Conservation (phyloP, 2,329 filamentous ascomycete genomes). For the Byssothecium circinans region DNA sequence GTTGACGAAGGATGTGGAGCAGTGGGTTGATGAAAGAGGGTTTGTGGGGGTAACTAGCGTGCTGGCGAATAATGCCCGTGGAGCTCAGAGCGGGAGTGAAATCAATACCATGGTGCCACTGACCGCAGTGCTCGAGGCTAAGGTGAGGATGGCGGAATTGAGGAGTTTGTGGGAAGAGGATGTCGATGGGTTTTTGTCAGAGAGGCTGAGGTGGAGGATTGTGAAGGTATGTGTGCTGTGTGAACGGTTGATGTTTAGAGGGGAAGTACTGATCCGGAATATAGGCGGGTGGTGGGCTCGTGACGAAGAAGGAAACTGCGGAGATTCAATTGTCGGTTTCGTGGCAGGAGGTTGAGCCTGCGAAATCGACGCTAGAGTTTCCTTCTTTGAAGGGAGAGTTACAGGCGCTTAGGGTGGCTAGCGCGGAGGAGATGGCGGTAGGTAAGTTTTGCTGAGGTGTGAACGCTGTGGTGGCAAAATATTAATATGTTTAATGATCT, state of each 20-base stretch:
- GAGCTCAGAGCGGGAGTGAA: slow-evolving; percentile 10
- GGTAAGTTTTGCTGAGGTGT: slow-evolving; percentile 1
- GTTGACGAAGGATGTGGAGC: slow-evolving; percentile 31
- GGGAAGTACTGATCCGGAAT: not conserved
- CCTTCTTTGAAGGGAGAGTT: slow-evolving; percentile 41
- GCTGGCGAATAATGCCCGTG: slow-evolving; percentile 28
- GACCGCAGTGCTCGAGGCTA: slow-evolving; percentile 46
- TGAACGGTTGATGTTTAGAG: not conserved
- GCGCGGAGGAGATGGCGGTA: slow-evolving; percentile 4
- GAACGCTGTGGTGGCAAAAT: too few relatives aligned
- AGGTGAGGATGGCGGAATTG: slow-evolving; percentile 38
- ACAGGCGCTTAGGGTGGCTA: slow-evolving; percentile 18
- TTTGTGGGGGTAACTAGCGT: slow-evolving; percentile 64
- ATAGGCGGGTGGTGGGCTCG: slow-evolving; percentile 42
- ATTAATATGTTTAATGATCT: too few relatives aligned
- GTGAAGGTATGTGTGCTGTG: slow-evolving; percentile 17
- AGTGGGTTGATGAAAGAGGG: slow-evolving; percentile 58
- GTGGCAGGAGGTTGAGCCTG: slow-evolving; percentile 43
- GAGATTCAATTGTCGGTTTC: slow-evolving; percentile 46
- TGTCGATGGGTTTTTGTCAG: slow-evolving; percentile 24
- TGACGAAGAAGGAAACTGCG: slow-evolving; percentile 36
- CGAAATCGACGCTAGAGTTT: slow-evolving; percentile 38
- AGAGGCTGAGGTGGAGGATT: slow-evolving; percentile 30
- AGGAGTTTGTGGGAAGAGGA: slow-evolving; percentile 21
- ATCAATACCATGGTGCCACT: slow-evolving; percentile 49